A percentile compares a stretch with the other conserved stretches of the same genome.
phyloP scores from a whole-genome alignment of 805 yeast genomes.

The Candida alai region DNA sequence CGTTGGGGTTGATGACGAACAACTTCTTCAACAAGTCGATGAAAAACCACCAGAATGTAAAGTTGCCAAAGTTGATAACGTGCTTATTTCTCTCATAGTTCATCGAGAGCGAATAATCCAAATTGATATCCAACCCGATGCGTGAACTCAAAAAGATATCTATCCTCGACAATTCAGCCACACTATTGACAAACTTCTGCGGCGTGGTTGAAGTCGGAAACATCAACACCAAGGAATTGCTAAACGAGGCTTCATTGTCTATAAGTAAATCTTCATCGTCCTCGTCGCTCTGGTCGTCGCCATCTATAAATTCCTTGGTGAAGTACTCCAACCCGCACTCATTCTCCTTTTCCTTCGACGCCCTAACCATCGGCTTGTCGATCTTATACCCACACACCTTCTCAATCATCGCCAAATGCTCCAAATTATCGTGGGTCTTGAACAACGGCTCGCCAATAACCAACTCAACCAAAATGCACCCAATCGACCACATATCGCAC shows the following conservation, averaged over 20 bases:
- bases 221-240: conserved; percentile 24
- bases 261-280: conserved; percentile 26
- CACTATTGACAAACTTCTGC: conserved; percentile 34
- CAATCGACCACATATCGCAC: conserved; percentile 96
- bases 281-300: conserved; percentile 7
- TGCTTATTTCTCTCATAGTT: conserved; percentile 37
- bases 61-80: conserved; percentile 53
- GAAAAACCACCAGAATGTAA: conserved; percentile 82
- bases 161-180: conserved; percentile 37
- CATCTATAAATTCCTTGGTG: conserved; percentile 19
- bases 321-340: conserved; percentile 41
- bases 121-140: conserved; percentile 37
- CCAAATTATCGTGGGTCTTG: conserved; percentile 90
- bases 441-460: conserved; percentile 93
- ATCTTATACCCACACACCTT: conserved; percentile 58
- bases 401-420: conserved; percentile 95
- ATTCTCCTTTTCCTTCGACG: conserved; percentile 31
- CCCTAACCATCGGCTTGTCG: conserved; percentile 38
- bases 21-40: conserved; percentile 37
- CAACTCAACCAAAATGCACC: conserved; percentile 87
- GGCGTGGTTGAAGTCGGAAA: conserved; percentile 41
- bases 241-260: conserved; percentile 27
- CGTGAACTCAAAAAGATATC: conserved; percentile 42
- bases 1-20: conserved; percentile 36
- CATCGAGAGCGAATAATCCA: conserved; percentile 34